Percentiles rank a stretch among this genome's conserved stretches.
Evolutionary conservation across 768 basidiomycete species (phyloP).

Genomic region (Suillus subaureus): DNA sequence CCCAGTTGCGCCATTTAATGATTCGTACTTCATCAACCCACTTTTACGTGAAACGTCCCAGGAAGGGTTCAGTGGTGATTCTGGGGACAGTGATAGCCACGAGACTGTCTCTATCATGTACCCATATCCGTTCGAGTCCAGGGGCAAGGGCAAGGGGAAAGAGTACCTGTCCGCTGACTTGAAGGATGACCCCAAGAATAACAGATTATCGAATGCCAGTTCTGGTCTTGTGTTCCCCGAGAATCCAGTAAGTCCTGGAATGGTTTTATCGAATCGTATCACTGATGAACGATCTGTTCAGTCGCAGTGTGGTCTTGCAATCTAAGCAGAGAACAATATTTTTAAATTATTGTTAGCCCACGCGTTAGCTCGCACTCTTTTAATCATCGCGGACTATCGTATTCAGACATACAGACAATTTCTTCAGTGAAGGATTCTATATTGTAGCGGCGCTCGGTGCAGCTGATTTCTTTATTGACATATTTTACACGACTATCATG

Average conservation of each 20-base stretch:
- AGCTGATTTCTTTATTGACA: neutral
- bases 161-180: conserved; percentile 1
- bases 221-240: conserved; percentile 9
- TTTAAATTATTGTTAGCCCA: neutral
- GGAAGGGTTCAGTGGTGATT: neutral
- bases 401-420: neutral
- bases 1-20: neutral
- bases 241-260: conserved; percentile 6
- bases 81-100: conserved; percentile 4
- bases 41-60: conserved; percentile 3
- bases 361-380: neutral
- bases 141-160: neutral
- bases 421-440: no score
- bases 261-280: neutral
- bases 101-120: neutral
- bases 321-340: neutral
- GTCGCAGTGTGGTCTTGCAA: conserved; percentile 15
- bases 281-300: neutral
- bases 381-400: neutral
- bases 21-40: conserved; percentile 6
- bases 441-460: no score
- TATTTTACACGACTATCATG: neutral
- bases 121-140: neutral
- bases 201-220: conserved; percentile 13
- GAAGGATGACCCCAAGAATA: neutral